A percentile compares a stretch with the other conserved stretches of the same genome.
Evolutionary conservation across 2,329 filamentous ascomycete species (phyloP).

Genomic region (Mycosphaerelloides madeirae): DNA sequence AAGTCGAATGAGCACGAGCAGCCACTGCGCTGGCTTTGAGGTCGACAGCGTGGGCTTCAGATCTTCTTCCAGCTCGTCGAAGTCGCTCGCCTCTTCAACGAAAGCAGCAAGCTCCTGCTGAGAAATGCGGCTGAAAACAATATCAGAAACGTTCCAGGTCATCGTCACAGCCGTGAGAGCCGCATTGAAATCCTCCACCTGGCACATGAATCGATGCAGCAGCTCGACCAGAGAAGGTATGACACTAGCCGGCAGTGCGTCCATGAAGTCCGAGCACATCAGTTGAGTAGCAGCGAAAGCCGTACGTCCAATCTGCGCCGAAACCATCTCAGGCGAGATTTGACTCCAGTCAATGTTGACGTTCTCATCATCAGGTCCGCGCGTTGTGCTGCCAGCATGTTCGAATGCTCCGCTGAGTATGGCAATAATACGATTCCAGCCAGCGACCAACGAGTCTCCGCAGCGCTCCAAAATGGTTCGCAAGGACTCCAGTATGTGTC

Average conservation of each 20-base stretch:
- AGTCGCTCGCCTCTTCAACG: constrained; percentile 15
- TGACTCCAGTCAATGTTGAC: constrained; percentile 26
- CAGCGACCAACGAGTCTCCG: constrained; percentile 74
- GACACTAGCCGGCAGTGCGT: constrained; percentile 62
- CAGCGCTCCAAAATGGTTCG: constrained; percentile 77
- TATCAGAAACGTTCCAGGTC: constrained; percentile 93
- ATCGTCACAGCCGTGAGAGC: constrained; percentile 93
- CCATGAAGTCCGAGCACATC: constrained; percentile 89
- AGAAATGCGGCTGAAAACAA: constrained; percentile 55
- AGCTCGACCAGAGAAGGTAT: constrained; percentile 81
- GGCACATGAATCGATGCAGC: constrained; percentile 81
- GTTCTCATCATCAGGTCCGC: constrained; percentile 10
- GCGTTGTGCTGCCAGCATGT: constrained; percentile 16
- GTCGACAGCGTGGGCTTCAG: constrained; percentile 8
- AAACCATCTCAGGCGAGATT: constrained; percentile 42
- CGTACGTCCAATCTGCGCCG: constrained; percentile 72
- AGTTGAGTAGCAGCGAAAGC: constrained; percentile 88
- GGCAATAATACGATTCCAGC: constrained; percentile 81
- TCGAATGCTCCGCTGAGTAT: constrained; percentile 80
- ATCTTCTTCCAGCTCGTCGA: constrained; percentile 21
- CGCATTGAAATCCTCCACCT: constrained; percentile 90
- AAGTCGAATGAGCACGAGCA: constrained; percentile 67
- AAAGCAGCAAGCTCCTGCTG: constrained; percentile 32
- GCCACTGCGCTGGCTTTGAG: constrained; percentile 61
- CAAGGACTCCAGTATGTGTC: constrained; percentile 63